These are phyloP conservation scores for Tricholoma flavovirens DNA, from an alignment of 768 basidiomycete genomes.

Conservation along the genomic window DNA sequence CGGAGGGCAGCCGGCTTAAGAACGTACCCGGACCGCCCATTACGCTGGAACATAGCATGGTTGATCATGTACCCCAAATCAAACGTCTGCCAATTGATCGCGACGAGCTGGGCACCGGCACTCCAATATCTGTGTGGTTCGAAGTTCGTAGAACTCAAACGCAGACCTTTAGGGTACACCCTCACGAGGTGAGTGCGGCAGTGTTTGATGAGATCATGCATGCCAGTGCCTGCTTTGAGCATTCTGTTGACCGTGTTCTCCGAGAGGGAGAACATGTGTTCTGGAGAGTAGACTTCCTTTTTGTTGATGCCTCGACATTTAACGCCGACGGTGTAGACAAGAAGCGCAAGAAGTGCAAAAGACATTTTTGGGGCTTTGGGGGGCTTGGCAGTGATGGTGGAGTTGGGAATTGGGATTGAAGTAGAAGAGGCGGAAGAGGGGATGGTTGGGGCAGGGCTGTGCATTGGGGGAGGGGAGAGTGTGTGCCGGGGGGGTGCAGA, in stretches of 20 bases:
- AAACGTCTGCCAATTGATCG: constrained; percentile 96
- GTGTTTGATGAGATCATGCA: constrained; percentile 71
- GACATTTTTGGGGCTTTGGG: constrained; percentile 60
- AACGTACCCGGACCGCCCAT: constrained; percentile 87
- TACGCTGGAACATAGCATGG: constrained; percentile 91
- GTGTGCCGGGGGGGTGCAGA: not conserved
- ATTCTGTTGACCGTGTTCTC: constrained; percentile 80
- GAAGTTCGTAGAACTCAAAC: constrained; percentile 84
- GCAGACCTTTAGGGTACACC: constrained; percentile 82
- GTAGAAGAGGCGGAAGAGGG: not conserved
- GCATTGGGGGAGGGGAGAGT: not conserved
- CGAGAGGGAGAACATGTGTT: constrained; percentile 90
- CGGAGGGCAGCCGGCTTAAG: constrained; percentile 82
- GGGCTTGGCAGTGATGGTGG: constrained; percentile 11
- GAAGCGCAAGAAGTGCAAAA: constrained; percentile 59
- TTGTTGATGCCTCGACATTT: constrained; percentile 93
- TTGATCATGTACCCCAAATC: constrained; percentile 93
- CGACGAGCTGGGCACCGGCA: constrained; percentile 84
- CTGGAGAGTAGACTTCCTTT: constrained; percentile 76
- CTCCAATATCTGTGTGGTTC: constrained; percentile 91
- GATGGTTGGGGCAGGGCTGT: constrained; percentile 1
- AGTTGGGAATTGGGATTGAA: constrained; percentile 7
- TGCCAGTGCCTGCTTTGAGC: constrained; percentile 39
- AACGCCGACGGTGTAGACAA: constrained; percentile 95
- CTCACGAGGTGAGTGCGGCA: constrained; percentile 80